Evolutionary conservation across 192 early-diverging fungal species (phyloP).

Genomic region (Anaeromyces robustus): DNA sequence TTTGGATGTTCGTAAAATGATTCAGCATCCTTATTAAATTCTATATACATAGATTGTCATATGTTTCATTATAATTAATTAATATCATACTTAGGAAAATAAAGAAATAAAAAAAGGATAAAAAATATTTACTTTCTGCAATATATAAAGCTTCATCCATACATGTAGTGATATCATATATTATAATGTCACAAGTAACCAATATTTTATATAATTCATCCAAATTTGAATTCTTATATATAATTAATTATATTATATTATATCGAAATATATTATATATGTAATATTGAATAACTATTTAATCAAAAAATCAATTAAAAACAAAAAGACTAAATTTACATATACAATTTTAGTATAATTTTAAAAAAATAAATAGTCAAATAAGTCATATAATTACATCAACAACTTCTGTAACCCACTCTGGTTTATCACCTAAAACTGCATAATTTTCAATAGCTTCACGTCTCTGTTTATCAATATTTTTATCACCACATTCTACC

Average conservation of each 20-base stretch:
- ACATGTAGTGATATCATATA: conserved; percentile 30
- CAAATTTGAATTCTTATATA: conserved; percentile 16
- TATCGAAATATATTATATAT: too few relatives aligned
- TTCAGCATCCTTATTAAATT: conserved; percentile 24
- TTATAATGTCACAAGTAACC: conserved; percentile 28
- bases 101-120: not conserved
- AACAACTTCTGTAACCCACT: conserved; percentile 25
- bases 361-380: conserved; percentile 1
- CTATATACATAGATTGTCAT: conserved; percentile 10
- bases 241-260: not conserved
- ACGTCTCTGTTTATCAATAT: conserved; percentile 22
- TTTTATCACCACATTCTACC: conserved; percentile 36
- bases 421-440: conserved; percentile 14
- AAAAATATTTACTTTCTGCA: conserved; percentile 14
- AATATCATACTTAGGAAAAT: too few relatives aligned
- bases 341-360: too few relatives aligned
- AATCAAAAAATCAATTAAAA: too few relatives aligned
- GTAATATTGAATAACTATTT: too few relatives aligned
- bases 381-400: conserved; percentile 9
- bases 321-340: too few relatives aligned
- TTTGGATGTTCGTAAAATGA: conserved; percentile 31
- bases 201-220: conserved; percentile 17
- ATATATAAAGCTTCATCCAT: conserved; percentile 41
- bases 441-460: conserved; percentile 41
- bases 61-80: not conserved